These are phyloP conservation scores for Vigna trinervia DNA, from an alignment of 306 rosid genomes.

Conservation along the genomic window DNA sequence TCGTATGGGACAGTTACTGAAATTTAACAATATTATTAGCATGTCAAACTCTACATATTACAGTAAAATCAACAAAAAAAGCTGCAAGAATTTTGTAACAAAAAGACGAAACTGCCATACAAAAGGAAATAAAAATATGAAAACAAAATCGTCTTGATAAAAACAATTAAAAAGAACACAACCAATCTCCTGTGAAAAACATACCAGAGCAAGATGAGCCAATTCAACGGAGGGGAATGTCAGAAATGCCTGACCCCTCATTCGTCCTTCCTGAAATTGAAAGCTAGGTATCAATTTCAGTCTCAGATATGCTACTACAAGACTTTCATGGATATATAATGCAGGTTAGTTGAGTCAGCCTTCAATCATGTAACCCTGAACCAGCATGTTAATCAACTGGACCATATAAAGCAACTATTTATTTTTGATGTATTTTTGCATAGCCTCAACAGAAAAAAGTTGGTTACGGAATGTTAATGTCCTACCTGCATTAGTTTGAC, in stretches of 20 bases:
- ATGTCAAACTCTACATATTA: constrained; percentile 23
- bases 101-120: not conserved
- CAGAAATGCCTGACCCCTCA: constrained; percentile 97
- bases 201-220: constrained; percentile 87
- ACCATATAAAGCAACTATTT: constrained; percentile 8
- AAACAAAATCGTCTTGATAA: constrained; percentile 16
- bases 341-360: constrained; percentile 8
- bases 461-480: constrained; percentile 28
- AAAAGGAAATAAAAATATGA: constrained; percentile 17
- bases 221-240: constrained; percentile 86
- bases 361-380: not conserved
- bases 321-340: constrained; percentile 6
- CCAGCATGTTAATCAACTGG: constrained; percentile 21
- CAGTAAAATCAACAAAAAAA: constrained; percentile 22
- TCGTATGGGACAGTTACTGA: not conserved
- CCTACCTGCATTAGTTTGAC: constrained; percentile 92
- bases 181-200: constrained; percentile 36
- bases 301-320: constrained; percentile 22
- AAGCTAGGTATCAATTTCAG: constrained; percentile 30
- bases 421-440: not conserved
- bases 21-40: constrained; percentile 4
- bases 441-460: constrained; percentile 19
- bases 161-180: constrained; percentile 8
- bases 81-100: not conserved
- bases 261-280: constrained; percentile 92